phyloP scores from a whole-genome alignment of 2,329 filamentous ascomycete species.

The Microdochium trichocladiopsis region DNA sequence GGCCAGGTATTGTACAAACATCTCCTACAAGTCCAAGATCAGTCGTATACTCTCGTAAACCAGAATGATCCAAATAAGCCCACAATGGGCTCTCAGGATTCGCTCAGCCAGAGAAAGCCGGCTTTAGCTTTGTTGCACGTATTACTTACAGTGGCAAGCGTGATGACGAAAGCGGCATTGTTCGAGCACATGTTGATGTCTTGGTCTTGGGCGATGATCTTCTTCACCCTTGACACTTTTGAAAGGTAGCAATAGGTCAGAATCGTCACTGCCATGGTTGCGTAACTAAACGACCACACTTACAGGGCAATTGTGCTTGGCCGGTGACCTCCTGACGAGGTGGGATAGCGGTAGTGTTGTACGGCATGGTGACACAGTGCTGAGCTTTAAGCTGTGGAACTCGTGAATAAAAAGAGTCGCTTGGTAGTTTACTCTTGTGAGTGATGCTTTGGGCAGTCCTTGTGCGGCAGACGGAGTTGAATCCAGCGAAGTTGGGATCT shows the following conservation, averaged over 20 bases:
- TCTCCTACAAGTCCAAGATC: slow-evolving; percentile 51
- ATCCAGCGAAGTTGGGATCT: too few relatives aligned
- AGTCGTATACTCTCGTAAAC: not conserved
- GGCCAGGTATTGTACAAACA: slow-evolving; percentile 91
- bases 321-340: slow-evolving; percentile 78
- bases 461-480: too few relatives aligned
- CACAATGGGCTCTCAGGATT: too few relatives aligned
- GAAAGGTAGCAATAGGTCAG: slow-evolving; percentile 5
- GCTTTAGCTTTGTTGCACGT: too few relatives aligned
- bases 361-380: slow-evolving; percentile 60
- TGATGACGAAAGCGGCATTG: slow-evolving; percentile 90
- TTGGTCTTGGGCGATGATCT: slow-evolving; percentile 83
- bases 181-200: slow-evolving; percentile 84
- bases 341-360: slow-evolving; percentile 79
- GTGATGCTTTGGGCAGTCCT: too few relatives aligned
- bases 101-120: too few relatives aligned
- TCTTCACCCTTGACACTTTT: slow-evolving; percentile 87
- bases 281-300: slow-evolving; percentile 27
- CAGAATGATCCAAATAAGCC: too few relatives aligned
- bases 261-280: not conserved
- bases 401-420: not conserved
- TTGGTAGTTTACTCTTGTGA: not conserved
- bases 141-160: slow-evolving; percentile 74
- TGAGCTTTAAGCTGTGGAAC: not conserved
- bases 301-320: slow-evolving; percentile 77